Evolutionary conservation across 768 basidiomycete species (phyloP), one percentile per base, ranked within the genome.

Genomic region (Mycena metata): DNA sequence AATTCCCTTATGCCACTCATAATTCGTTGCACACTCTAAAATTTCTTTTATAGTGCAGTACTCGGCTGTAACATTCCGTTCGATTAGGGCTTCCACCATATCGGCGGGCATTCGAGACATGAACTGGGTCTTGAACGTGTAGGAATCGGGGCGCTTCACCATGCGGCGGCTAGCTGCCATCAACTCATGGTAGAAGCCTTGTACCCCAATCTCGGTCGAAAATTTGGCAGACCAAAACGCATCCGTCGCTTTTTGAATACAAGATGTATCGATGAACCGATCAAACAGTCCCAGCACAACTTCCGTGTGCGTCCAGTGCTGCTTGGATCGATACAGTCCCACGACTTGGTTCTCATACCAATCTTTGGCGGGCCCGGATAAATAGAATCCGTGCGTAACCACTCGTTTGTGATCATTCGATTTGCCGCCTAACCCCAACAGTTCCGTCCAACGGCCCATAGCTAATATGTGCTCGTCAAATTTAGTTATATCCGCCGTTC

Each of bases 91-190:
- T 9, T 39, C 39, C 2, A 39, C 39, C 67, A 52, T 23, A 7
- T 50, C 13, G 26, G 54, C 54, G 56, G 75, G 46, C 72, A 71
- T 60, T 4, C 26, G 13, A 2, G 51, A 33, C 51, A 52, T 52
- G 4, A 52, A 35, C 6, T 52, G 51, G 3, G 51, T 19, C 33
- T 52, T 52, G 10, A 52, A 52, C n/a, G 51, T 52, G 7, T 52
- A 52, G 1, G 51, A 52, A 5, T 52, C 51, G 6, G 51, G 51
- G 5, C 51, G 30, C 10, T 52, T 52, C 16, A 52, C 51, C 51
- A 52, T 52, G 3, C 51, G 15, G 1, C 51, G 13, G 3, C 30
- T 30, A 5, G 51, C 51, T 5, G 51, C 19, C 51, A 52, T 52
- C 6, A 52, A 17, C 11, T 52, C 26, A 10, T 52, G 13, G 24